A percentile compares a stretch with the other conserved stretches of the same genome.
Conservation (phyloP, 2,329 filamentous ascomycete species). For the Teratosphaeria gauchensis region DNA sequence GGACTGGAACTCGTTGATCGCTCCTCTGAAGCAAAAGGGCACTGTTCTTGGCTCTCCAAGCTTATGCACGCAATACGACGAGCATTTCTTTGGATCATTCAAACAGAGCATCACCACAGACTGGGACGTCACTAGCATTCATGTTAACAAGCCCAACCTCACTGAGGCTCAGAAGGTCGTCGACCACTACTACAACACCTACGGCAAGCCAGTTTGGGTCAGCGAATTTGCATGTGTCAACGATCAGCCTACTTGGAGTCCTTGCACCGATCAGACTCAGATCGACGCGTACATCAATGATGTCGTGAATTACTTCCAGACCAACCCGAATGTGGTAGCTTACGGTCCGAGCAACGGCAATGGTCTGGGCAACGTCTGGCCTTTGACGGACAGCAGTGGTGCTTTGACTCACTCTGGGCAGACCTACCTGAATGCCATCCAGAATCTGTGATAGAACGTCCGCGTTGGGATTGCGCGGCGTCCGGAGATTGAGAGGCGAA, state of each 20-base stretch:
- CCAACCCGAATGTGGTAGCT: constrained; percentile 15
- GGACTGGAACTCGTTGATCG: constrained; percentile 16
- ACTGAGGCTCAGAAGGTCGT: constrained; percentile 16
- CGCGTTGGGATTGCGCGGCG: neutral
- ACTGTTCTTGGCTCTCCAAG: constrained; percentile 19
- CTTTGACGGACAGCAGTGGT: constrained; percentile 10
- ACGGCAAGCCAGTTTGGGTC: constrained; percentile 20
- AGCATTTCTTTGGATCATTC: constrained; percentile 20
- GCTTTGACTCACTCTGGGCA: constrained; percentile 8
- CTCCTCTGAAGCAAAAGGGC: constrained; percentile 15
- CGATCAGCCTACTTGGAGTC: constrained; percentile 10
- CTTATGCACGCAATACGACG: constrained; percentile 21
- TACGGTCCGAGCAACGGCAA: constrained; percentile 20
- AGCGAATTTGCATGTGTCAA: constrained; percentile 20
- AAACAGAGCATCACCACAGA: constrained; percentile 3
- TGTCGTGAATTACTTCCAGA: constrained; percentile 16
- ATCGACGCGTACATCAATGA: constrained; percentile 17
- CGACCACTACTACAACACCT: constrained; percentile 18
- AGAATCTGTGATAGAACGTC: neutral
- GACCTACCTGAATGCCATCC: constrained; percentile 11
- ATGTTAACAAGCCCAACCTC: constrained; percentile 21
- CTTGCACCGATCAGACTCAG: constrained; percentile 16
- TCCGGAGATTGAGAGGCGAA: neutral
- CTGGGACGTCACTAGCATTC: constrained; percentile 22
- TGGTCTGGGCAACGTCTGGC: constrained; percentile 14